phyloP scores from a whole-genome alignment of 768 basidiomycete species.

The Dacryopinax spathularia region DNA sequence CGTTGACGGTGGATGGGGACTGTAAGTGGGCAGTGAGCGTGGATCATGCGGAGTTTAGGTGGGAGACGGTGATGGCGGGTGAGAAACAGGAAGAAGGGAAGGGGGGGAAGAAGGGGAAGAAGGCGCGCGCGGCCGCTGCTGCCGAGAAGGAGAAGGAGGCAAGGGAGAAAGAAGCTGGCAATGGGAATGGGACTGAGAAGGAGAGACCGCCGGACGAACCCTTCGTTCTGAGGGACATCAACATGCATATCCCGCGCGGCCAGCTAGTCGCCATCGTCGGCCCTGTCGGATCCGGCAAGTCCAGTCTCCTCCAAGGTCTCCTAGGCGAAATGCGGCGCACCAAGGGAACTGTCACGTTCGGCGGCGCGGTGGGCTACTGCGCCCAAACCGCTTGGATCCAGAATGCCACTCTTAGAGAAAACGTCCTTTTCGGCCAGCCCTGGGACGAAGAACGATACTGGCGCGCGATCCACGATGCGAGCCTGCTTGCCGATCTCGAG shows the following conservation, averaged over 20 bases:
- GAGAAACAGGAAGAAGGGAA: slow-evolving; percentile 12
- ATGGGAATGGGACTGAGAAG: not conserved
- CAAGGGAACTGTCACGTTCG: slow-evolving; percentile 41
- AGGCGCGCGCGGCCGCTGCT: slow-evolving; percentile 7
- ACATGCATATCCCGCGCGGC: slow-evolving; percentile 42
- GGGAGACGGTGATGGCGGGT: slow-evolving; percentile 33
- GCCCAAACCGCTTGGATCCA: slow-evolving; percentile 68
- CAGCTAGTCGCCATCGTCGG: slow-evolving; percentile 50
- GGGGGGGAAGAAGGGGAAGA: slow-evolving; percentile 12
- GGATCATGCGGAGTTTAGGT: slow-evolving; percentile 45
- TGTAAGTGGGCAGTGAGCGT: slow-evolving; percentile 38
- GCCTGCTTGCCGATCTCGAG: slow-evolving; percentile 48
- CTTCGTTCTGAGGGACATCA: slow-evolving; percentile 40
- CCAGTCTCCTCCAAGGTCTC: slow-evolving; percentile 36
- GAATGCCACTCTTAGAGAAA: slow-evolving; percentile 50
- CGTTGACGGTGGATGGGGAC: slow-evolving; percentile 32
- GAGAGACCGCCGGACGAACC: slow-evolving; percentile 19
- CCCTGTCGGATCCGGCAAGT: slow-evolving; percentile 53
- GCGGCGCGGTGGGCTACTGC: slow-evolving; percentile 54
- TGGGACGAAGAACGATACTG: slow-evolving; percentile 55
- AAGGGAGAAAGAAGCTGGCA: slow-evolving; percentile 2
- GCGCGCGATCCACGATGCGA: slow-evolving; percentile 43
- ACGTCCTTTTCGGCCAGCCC: slow-evolving; percentile 50
- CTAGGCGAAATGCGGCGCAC: slow-evolving; percentile 55
- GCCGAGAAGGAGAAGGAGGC: slow-evolving; percentile 6